phyloP scores from a whole-genome alignment of 148 eudicot species.

The Beta vulgaris region DNA sequence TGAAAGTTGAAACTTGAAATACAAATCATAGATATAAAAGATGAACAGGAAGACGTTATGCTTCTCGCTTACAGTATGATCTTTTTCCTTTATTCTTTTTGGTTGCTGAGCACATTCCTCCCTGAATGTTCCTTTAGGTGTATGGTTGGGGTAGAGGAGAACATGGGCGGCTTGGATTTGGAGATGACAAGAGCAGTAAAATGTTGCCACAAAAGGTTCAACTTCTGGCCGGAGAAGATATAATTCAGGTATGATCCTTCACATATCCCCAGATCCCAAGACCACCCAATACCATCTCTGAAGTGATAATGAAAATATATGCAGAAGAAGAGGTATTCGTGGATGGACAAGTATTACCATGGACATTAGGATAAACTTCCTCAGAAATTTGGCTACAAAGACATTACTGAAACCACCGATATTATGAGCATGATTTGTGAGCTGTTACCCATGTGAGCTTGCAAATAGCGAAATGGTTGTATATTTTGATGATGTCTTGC shows the following conservation, averaged over 20 bases:
- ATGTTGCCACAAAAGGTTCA: conserved; percentile 96
- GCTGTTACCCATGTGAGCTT: not conserved
- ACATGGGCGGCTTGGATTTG: conserved; percentile 98
- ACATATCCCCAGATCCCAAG: too few species aligned
- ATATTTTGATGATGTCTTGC: not conserved
- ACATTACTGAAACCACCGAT: too few species aligned
- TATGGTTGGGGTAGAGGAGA: conserved; percentile 99
- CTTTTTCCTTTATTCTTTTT: not conserved
- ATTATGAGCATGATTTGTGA: not conserved
- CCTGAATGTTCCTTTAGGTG: conserved; percentile 44
- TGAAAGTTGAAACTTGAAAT: too few species aligned
- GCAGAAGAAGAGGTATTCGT: too few species aligned
- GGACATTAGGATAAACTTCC: too few species aligned
- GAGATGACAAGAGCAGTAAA: conserved; percentile 99
- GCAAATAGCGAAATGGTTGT: not conserved
- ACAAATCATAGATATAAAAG: too few species aligned
- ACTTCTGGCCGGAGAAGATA: conserved; percentile 76
- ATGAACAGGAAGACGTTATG: not conserved
- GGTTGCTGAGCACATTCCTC: conserved; percentile 1
- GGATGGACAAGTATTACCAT: too few species aligned
- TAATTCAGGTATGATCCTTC: conserved; percentile 64
- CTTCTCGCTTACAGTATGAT: too few species aligned
- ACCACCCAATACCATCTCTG: too few species aligned
- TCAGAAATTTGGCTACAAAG: too few species aligned
- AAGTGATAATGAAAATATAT: too few species aligned